Conservation (phyloP, 1,139 yeast genomes). For the Yamadazyma membranifaciens region DNA sequence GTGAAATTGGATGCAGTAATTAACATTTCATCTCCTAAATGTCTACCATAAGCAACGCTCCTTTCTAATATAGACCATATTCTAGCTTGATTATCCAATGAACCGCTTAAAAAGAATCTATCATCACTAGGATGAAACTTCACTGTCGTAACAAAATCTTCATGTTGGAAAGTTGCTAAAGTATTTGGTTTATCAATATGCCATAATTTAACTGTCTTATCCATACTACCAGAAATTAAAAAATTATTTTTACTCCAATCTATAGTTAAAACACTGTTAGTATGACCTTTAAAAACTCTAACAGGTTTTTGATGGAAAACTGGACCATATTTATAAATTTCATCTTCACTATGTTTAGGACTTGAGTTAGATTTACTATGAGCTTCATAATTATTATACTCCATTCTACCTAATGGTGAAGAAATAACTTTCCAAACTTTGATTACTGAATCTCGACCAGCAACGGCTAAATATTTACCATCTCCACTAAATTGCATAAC, state of each 20-base stretch:
- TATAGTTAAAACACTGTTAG: slow-evolving; percentile 64
- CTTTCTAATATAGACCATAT: slow-evolving; percentile 81
- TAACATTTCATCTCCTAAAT: slow-evolving; percentile 54
- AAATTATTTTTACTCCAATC: slow-evolving; percentile 92
- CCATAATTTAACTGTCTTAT: slow-evolving; percentile 81
- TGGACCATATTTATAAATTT: slow-evolving; percentile 56
- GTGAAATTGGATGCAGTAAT: slow-evolving; percentile 72
- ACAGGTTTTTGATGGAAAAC: slow-evolving; percentile 75
- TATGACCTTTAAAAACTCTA: slow-evolving; percentile 64
- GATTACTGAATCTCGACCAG: slow-evolving; percentile 70
- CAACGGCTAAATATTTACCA: slow-evolving; percentile 81
- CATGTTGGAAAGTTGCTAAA: slow-evolving; percentile 65
- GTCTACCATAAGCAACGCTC: slow-evolving; percentile 30
- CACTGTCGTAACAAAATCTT: slow-evolving; percentile 81
- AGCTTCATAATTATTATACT: slow-evolving; percentile 25
- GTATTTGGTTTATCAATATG: slow-evolving; percentile 68
- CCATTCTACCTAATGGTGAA: slow-evolving; percentile 61
- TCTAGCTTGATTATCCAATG: slow-evolving; percentile 74
- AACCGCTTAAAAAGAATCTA: slow-evolving; percentile 81
- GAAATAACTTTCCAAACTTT: slow-evolving; percentile 80
- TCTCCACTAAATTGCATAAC: slow-evolving; percentile 71
- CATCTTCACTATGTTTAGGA: slow-evolving; percentile 15
- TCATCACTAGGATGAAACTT: slow-evolving; percentile 87
- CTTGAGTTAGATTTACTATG: neutral
- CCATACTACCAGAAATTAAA: slow-evolving; percentile 80